A percentile compares a stretch with the other conserved stretches of the same genome.
Evolutionary conservation across 2,329 filamentous ascomycete species (phyloP).

Genomic region (Waltergamsia citrina): DNA sequence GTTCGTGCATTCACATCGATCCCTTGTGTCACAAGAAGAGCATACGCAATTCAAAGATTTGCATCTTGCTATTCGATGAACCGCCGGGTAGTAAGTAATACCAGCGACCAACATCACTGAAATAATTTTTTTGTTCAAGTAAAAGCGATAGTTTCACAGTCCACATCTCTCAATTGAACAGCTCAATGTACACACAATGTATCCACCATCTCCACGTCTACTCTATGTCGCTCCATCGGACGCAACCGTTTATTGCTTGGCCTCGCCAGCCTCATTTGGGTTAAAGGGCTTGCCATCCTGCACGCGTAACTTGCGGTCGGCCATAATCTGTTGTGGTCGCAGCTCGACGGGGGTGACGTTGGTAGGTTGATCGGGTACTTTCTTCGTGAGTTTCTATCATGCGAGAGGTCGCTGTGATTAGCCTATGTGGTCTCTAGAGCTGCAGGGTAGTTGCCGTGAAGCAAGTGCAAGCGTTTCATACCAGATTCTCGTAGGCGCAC

Average conservation of each 20-base stretch:
- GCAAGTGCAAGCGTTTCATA: constrained; percentile 33
- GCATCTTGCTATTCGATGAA: too few relatives aligned
- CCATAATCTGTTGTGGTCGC: constrained; percentile 53
- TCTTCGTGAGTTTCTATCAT: constrained; percentile 69
- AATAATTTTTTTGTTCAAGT: background rate
- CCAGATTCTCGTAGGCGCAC: constrained; percentile 93
- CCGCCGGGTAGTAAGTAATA: too few relatives aligned
- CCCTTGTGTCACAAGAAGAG: too few relatives aligned
- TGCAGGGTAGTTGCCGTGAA: background rate
- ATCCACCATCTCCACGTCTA: background rate
- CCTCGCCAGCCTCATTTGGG: constrained; percentile 19
- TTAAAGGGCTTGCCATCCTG: constrained; percentile 33
- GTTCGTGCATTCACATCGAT: too few relatives aligned
- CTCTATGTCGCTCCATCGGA: background rate
- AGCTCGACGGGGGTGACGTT: constrained; percentile 66
- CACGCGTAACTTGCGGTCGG: constrained; percentile 38
- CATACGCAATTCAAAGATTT: too few relatives aligned
- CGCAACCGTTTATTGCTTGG: constrained; percentile 3
- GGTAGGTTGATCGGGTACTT: constrained; percentile 63
- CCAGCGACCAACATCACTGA: too few relatives aligned
- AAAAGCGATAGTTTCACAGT: background rate
- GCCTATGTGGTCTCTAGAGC: too few relatives aligned
- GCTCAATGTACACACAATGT: background rate
- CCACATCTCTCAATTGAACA: constrained; percentile 1
- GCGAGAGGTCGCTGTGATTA: background rate